phyloP scores from a whole-genome alignment of 2,329 filamentous ascomycete species.

The Nemania sp. region DNA sequence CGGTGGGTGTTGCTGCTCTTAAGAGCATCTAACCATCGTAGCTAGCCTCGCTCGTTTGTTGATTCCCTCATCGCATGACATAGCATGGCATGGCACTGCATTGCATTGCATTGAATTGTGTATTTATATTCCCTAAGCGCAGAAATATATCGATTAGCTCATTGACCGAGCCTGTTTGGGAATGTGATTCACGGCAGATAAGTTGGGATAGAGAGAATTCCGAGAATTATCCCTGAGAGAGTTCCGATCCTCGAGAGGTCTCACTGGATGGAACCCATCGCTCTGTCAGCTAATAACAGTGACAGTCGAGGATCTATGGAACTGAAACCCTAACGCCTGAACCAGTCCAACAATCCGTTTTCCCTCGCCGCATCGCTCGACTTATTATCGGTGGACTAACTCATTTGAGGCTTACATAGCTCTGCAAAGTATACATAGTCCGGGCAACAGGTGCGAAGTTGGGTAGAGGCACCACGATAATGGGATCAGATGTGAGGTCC shows the following conservation, averaged over 20 bases:
- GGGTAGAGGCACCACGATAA: background rate
- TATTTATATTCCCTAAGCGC: background rate
- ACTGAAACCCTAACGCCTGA: constrained; percentile 20
- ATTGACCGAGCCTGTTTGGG: no score
- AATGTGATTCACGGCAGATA: background rate
- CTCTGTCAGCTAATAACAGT: constrained; percentile 2
- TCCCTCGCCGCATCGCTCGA: background rate
- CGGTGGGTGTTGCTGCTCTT: no score
- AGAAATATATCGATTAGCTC: no score
- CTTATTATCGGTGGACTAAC: background rate
- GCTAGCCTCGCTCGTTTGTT: no score
- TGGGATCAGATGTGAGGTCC: background rate
- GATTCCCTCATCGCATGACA: background rate
- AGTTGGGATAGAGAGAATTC: background rate
- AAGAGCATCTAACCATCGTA: no score
- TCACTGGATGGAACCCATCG: background rate
- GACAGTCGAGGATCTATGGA: constrained; percentile 14
- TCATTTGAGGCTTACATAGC: background rate
- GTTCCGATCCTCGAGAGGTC: background rate
- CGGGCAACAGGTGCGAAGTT: constrained; percentile 2
- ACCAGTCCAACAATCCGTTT: constrained; percentile 2
- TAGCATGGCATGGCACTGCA: no score
- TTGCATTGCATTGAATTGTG: background rate
- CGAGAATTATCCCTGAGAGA: background rate
- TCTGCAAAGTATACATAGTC: constrained; percentile 15